phyloP scores from a whole-genome alignment of 768 basidiomycete species.

The Neoboletus brunneissimus region DNA sequence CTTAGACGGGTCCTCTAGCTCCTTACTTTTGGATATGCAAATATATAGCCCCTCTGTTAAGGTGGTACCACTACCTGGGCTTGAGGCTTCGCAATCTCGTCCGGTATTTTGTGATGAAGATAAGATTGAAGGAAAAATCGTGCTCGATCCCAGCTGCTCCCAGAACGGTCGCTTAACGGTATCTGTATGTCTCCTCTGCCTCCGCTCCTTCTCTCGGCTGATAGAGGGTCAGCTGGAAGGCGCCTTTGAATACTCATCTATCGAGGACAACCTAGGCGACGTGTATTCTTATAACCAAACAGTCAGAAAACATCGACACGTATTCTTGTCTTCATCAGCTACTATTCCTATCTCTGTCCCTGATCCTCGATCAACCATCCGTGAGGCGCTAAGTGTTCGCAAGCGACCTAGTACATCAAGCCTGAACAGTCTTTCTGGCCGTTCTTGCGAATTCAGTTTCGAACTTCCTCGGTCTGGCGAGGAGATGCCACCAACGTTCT shows the following conservation, averaged over 20 bases:
- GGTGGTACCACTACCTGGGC: conserved; percentile 33
- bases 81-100: conserved; percentile 23
- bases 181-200: conserved; percentile 38
- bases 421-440: conserved; percentile 31
- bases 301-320: conserved; percentile 36
- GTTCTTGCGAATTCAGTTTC: conserved; percentile 50
- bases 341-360: conserved; percentile 36
- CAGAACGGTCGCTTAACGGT: conserved; percentile 57
- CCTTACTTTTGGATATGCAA: conserved; percentile 56
- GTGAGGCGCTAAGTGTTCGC: conserved; percentile 39
- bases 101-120: conserved; percentile 64
- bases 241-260: conserved; percentile 45
- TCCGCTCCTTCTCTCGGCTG: not conserved
- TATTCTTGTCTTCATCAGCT: conserved; percentile 50
- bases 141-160: conserved; percentile 50
- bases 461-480: conserved; percentile 55
- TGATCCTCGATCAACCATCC: conserved; percentile 26
- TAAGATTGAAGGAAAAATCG: conserved; percentile 56
- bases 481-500: conserved; percentile 62
- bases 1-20: conserved; percentile 34
- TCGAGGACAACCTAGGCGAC: conserved; percentile 18
- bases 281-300: conserved; percentile 20
- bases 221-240: conserved; percentile 55
- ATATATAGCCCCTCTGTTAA: conserved; percentile 63
- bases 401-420: conserved; percentile 46